Percentiles rank a stretch among this genome's conserved stretches.
Evolutionary conservation across 164 flowering plant genomes (phyloP).

Genomic region (Euptelea pleiosperma): DNA sequence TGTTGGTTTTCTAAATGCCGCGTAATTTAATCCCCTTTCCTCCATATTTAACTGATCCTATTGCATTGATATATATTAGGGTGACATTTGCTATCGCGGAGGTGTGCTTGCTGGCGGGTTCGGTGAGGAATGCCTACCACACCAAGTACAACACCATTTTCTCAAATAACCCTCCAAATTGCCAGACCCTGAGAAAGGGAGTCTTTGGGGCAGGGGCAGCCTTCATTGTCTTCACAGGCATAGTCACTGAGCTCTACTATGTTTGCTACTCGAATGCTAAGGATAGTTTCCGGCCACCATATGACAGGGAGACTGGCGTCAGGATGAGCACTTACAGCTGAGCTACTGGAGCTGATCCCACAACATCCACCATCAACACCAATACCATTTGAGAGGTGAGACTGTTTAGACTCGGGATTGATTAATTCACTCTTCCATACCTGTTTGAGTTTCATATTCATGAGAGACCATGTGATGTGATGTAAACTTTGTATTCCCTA

Average conservation of each 20-base stretch:
- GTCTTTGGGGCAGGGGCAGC: constrained; percentile 85
- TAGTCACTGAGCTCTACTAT: constrained; percentile 58
- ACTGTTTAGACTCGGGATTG: constrained; percentile 2
- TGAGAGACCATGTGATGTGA: no score
- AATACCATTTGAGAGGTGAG: no score
- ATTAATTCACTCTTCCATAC: neutral
- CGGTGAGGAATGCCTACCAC: constrained; percentile 83
- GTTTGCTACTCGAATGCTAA: constrained; percentile 53
- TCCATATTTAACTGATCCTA: neutral
- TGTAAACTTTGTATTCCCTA: no score
- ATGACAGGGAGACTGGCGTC: constrained; percentile 31
- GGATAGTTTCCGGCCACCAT: constrained; percentile 29
- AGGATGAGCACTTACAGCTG: constrained; percentile 59
- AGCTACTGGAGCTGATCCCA: constrained; percentile 10
- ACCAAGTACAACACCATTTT: constrained; percentile 54
- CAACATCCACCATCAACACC: no score
- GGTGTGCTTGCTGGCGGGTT: constrained; percentile 75
- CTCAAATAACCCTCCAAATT: constrained; percentile 35
- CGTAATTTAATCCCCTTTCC: neutral
- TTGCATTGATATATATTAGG: constrained; percentile 35
- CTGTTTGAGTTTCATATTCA: no score
- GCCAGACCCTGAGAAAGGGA: constrained; percentile 68
- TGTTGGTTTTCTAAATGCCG: neutral
- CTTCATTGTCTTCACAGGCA: constrained; percentile 61
- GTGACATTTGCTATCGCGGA: constrained; percentile 74